Percentiles rank a stretch among this genome's conserved stretches.
Evolutionary conservation across 2,329 filamentous ascomycete genomes (phyloP).

Genomic region (Grosmannia huntii): DNA sequence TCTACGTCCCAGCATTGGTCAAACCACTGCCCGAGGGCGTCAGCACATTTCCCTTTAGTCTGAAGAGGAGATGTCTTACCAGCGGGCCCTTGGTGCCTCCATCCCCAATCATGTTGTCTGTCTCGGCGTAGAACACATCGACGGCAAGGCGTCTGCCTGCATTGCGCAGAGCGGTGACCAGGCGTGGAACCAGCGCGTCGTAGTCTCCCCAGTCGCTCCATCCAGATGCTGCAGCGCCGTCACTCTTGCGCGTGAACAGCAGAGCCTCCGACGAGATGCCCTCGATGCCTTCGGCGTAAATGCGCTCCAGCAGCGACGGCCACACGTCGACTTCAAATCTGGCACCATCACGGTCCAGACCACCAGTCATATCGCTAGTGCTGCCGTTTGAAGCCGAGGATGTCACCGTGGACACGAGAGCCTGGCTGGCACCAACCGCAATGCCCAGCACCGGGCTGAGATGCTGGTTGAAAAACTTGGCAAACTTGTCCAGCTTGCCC

Average conservation of each 20-base stretch:
- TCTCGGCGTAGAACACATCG: slow-evolving; percentile 17
- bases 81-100: slow-evolving; percentile 10
- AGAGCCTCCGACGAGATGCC: slow-evolving; percentile 18
- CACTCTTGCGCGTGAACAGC: slow-evolving; percentile 16
- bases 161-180: slow-evolving; percentile 12
- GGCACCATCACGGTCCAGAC: slow-evolving; percentile 1
- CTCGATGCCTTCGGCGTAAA: slow-evolving; percentile 15
- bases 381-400: neutral
- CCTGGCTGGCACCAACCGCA: slow-evolving; percentile 2
- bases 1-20: slow-evolving; percentile 15
- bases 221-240: slow-evolving; percentile 2
- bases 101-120: slow-evolving; percentile 18
- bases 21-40: slow-evolving; percentile 14
- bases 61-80: neutral
- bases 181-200: slow-evolving; percentile 16
- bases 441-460: slow-evolving; percentile 11
- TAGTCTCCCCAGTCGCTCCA: slow-evolving; percentile 21
- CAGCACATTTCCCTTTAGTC: neutral
- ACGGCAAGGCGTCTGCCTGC: slow-evolving; percentile 12
- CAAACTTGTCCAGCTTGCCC: slow-evolving; percentile 12
- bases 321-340: slow-evolving; percentile 13
- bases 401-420: neutral
- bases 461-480: slow-evolving; percentile 11
- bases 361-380: neutral
- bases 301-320: slow-evolving; percentile 10